Conservation (phyloP, 2,329 filamentous ascomycete genomes). For the Plenodomus tracheiphilus region DNA sequence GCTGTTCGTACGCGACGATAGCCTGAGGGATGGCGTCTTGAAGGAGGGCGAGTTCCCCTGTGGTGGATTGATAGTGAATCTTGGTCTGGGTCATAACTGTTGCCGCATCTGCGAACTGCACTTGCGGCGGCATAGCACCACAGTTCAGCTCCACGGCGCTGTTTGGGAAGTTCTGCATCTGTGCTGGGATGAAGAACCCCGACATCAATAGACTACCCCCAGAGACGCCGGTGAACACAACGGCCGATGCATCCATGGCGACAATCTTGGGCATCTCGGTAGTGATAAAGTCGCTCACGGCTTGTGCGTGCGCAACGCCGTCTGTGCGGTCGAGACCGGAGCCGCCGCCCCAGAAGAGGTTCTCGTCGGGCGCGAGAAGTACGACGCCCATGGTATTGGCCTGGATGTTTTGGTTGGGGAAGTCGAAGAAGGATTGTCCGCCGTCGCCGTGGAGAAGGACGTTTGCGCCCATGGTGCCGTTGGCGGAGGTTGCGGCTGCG, state of each 20-base stretch:
- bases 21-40: conserved; percentile 57
- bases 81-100: conserved; percentile 52
- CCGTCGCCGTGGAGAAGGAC: conserved; percentile 64
- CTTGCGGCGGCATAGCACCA: conserved; percentile 58
- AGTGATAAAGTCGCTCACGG: conserved; percentile 58
- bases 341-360: conserved; percentile 62
- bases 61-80: conserved; percentile 62
- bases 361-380: conserved; percentile 58
- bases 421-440: conserved; percentile 62
- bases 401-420: conserved; percentile 59
- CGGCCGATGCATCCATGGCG: conserved; percentile 56
- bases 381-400: conserved; percentile 57
- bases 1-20: conserved; percentile 56
- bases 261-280: conserved; percentile 56
- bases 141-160: conserved; percentile 61
- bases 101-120: conserved; percentile 51
- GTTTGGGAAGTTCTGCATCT: conserved; percentile 56
- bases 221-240: conserved; percentile 62
- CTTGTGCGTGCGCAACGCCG: conserved; percentile 60
- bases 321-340: conserved; percentile 57
- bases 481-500: conserved; percentile 41
- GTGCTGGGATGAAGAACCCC: conserved; percentile 62
- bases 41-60: conserved; percentile 54
- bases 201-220: conserved; percentile 59
- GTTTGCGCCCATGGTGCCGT: conserved; percentile 52